Evolutionary conservation across 2,329 filamentous ascomycete species (phyloP).

Genomic region (Venturiaceae sp.): DNA sequence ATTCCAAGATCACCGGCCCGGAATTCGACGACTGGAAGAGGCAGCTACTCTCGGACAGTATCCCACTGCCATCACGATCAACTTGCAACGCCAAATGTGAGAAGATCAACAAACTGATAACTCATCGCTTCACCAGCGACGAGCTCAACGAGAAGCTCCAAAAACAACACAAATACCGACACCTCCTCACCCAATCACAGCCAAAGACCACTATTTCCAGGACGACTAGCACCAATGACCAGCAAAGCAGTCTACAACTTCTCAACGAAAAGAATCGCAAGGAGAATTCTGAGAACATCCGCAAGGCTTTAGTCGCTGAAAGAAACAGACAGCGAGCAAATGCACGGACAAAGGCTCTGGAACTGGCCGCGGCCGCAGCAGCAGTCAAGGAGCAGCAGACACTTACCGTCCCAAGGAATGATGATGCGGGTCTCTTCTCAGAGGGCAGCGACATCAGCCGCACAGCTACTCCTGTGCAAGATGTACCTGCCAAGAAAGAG

Average conservation of each 20-base stretch:
- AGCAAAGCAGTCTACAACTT: conserved; percentile 68
- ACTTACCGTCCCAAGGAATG: conserved; percentile 20
- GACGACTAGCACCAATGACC: conserved; percentile 49
- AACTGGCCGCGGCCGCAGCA: conserved; percentile 55
- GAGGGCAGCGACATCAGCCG: conserved; percentile 34
- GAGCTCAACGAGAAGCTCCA: conserved; percentile 74
- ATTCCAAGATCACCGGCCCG: conserved; percentile 70
- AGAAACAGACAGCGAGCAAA: conserved; percentile 26
- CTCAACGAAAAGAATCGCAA: conserved; percentile 79
- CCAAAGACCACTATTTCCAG: not conserved
- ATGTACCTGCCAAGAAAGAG: conserved; percentile 43
- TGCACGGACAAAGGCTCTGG: conserved; percentile 44
- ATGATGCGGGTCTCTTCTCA: conserved; percentile 35
- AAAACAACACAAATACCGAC: conserved; percentile 44
- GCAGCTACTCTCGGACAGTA: conserved; percentile 55
- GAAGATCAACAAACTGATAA: conserved; percentile 70
- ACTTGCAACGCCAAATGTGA: conserved; percentile 41
- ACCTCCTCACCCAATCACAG: conserved; percentile 12
- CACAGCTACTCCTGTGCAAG: conserved; percentile 39
- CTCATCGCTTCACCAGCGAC: conserved; percentile 70
- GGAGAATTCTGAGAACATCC: conserved; percentile 80
- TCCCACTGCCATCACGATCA: conserved; percentile 64
- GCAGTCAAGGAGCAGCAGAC: conserved; percentile 35
- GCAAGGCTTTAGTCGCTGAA: conserved; percentile 81
- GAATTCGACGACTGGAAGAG: conserved; percentile 78